phyloP scores from a whole-genome alignment of 306 rosid genomes.

The Alnus glutinosa region DNA sequence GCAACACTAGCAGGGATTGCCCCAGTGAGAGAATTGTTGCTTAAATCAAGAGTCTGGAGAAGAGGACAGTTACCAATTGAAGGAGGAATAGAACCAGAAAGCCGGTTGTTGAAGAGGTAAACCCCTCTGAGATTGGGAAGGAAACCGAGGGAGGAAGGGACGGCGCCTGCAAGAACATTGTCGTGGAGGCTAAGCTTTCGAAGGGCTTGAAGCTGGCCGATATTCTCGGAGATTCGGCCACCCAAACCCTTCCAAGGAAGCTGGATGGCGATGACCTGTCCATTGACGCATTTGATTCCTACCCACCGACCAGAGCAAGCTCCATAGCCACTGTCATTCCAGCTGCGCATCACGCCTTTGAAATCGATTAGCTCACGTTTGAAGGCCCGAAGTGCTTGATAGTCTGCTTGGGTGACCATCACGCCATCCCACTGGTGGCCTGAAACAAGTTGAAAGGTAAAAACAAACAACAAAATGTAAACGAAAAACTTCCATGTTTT shows the following conservation, averaged over 20 bases:
- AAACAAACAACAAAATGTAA: slow-evolving; percentile 32
- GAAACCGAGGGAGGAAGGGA: slow-evolving; percentile 69
- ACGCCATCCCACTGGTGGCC: slow-evolving; percentile 64
- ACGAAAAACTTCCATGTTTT: slow-evolving; percentile 17
- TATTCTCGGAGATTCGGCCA: slow-evolving; percentile 73
- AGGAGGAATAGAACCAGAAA: slow-evolving; percentile 82
- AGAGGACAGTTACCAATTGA: slow-evolving; percentile 69
- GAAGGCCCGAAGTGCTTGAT: slow-evolving; percentile 64
- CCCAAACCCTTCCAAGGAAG: slow-evolving; percentile 92
- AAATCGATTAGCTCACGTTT: slow-evolving; percentile 60
- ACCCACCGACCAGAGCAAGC: slow-evolving; percentile 91
- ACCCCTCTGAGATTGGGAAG: slow-evolving; percentile 87
- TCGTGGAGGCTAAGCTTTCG: slow-evolving; percentile 83
- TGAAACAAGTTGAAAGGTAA: slow-evolving; percentile 33
- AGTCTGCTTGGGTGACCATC: slow-evolving; percentile 56
- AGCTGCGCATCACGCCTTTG: slow-evolving; percentile 67
- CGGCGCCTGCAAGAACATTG: slow-evolving; percentile 55
- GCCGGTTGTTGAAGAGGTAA: slow-evolving; percentile 82
- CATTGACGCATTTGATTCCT: slow-evolving; percentile 87
- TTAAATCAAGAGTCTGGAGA: slow-evolving; percentile 85
- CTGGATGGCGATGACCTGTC: slow-evolving; percentile 86
- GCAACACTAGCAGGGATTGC: slow-evolving; percentile 67
- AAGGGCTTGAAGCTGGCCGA: slow-evolving; percentile 74
- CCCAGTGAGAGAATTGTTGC: slow-evolving; percentile 71
- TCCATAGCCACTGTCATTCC: slow-evolving; percentile 78